phyloP scores from a whole-genome alignment of 257 asterid species.

The Solanum appendiculatum region DNA sequence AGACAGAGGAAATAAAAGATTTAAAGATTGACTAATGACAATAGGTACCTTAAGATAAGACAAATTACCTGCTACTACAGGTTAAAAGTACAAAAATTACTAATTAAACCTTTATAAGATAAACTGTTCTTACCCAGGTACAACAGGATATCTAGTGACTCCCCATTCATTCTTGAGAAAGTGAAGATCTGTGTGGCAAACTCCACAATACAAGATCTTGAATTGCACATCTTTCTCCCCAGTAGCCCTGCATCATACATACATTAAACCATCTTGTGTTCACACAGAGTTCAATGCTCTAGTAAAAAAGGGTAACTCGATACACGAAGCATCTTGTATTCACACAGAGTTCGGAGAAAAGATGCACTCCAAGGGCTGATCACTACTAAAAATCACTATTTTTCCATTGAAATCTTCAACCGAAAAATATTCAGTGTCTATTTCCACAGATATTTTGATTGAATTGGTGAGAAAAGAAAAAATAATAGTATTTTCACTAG shows the following conservation, averaged over 20 bases:
- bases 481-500: accelerated
- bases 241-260: conserved; percentile 13
- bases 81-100: too few relatives aligned
- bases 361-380: too few relatives aligned
- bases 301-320: too few relatives aligned
- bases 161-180: conserved; percentile 24
- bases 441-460: too few relatives aligned
- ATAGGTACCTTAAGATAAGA: not conserved
- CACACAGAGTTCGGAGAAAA: too few relatives aligned
- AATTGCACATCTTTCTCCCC: conserved; percentile 27
- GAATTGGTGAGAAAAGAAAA: not conserved
- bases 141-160: conserved; percentile 12
- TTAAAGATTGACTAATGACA: too few relatives aligned
- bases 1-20: too few relatives aligned
- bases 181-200: conserved; percentile 36
- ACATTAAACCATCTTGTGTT: not conserved
- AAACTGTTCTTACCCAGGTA: conserved; percentile 22
- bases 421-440: accelerated
- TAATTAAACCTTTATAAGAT: too few relatives aligned
- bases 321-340: too few relatives aligned
- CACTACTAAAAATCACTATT: too few relatives aligned
- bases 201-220: conserved; percentile 22
- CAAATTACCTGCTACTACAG: not conserved
- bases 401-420: too few relatives aligned
- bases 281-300: accelerated